Percentiles rank a stretch among this genome's conserved stretches.
These are phyloP conservation scores for Botrytis galanthina DNA, from an alignment of 2,329 filamentous ascomycete species.

Conservation along the genomic window DNA sequence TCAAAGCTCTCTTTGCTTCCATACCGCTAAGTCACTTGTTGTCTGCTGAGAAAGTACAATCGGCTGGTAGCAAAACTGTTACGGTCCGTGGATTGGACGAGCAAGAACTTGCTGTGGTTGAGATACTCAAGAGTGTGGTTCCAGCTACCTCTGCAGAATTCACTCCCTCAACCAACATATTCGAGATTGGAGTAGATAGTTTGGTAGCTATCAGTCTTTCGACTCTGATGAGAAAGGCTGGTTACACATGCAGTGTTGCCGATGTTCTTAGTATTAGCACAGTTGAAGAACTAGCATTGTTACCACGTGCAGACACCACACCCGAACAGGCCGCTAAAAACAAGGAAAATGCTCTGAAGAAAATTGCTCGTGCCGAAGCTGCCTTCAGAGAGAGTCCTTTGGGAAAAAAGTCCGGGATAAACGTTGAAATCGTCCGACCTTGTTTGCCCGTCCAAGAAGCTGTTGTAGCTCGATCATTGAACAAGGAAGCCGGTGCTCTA, in stretches of 20 bases:
- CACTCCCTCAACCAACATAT: neutral
- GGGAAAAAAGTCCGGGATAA: neutral
- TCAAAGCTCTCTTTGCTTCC: neutral
- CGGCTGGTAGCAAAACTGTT: neutral
- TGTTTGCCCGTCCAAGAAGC: constrained; percentile 41
- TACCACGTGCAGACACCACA: neutral
- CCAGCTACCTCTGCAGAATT: neutral
- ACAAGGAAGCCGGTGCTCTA: constrained; percentile 31
- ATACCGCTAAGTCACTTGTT: neutral
- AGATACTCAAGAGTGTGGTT: constrained; percentile 13
- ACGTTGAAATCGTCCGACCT: constrained; percentile 26
- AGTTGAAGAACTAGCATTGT: constrained; percentile 1
- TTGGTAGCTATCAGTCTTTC: constrained; percentile 13
- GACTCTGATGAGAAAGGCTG: neutral
- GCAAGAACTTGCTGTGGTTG: constrained; percentile 6
- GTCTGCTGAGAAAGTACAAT: neutral
- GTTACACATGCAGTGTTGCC: constrained; percentile 3
- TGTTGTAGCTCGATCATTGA: constrained; percentile 39
- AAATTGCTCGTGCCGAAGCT: neutral
- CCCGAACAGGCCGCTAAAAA: neutral
- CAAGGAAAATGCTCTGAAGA: neutral
- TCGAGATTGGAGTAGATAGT: constrained; percentile 5
- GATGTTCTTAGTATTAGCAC: constrained; percentile 7
- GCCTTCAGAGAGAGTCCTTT: neutral
- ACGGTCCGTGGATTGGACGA: neutral